Conservation (phyloP, 768 basidiomycete species). For the Fomitopsis serialis region DNA sequence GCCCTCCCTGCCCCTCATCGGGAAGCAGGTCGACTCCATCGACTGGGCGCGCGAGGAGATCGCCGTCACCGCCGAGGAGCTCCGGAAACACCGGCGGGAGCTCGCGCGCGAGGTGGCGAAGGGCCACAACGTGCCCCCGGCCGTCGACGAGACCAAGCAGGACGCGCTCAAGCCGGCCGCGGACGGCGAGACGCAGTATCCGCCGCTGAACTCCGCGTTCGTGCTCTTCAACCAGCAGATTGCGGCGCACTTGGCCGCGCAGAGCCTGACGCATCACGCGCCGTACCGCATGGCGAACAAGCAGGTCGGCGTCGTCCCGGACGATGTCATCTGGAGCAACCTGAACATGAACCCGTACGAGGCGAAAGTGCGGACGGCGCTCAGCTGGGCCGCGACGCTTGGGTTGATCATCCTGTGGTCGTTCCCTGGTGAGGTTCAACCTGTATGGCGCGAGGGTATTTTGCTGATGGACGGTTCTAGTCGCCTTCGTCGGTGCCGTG, state of each 20-base stretch:
- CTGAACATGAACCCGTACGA: slow-evolving; percentile 89
- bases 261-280: slow-evolving; percentile 71
- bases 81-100: slow-evolving; percentile 20
- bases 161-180: slow-evolving; percentile 20
- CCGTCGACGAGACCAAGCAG: slow-evolving; percentile 17
- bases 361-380: slow-evolving; percentile 23
- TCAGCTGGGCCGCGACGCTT: slow-evolving; percentile 72
- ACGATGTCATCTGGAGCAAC: slow-evolving; percentile 91
- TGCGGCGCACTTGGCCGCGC: slow-evolving; percentile 82
- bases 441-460: background rate
- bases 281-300: slow-evolving; percentile 77
- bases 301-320: slow-evolving; percentile 78
- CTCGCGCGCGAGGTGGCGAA: slow-evolving; percentile 26
- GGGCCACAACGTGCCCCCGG: slow-evolving; percentile 11
- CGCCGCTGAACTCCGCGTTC: slow-evolving; percentile 58
- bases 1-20: slow-evolving; percentile 58
- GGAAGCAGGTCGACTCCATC: slow-evolving; percentile 90
- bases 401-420: slow-evolving; percentile 86
- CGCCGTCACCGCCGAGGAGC: slow-evolving; percentile 26
- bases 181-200: slow-evolving; percentile 23
- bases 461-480: slow-evolving; percentile 8
- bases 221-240: slow-evolving; percentile 91
- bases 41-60: slow-evolving; percentile 85
- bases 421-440: slow-evolving; percentile 53
- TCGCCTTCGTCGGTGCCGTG: slow-evolving; percentile 68